Percentiles rank a stretch among this genome's conserved stretches.
Conservation (phyloP, 1,284 basidiomycete species). For the Lentinus polychrous region DNA sequence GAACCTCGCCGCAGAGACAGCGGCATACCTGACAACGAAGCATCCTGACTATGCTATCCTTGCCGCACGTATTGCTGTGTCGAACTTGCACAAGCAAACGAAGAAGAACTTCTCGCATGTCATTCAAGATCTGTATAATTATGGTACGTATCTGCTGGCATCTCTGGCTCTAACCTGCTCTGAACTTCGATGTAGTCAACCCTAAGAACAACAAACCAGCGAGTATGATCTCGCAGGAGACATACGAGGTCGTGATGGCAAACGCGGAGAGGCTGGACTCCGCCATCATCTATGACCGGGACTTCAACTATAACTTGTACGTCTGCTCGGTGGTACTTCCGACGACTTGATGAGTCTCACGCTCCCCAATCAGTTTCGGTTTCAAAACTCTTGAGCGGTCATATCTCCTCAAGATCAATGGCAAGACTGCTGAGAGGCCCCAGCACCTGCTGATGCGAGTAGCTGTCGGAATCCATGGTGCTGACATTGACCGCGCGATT, state of each 20-base stretch:
- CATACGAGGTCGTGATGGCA: conserved; percentile 77
- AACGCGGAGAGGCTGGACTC: conserved; percentile 87
- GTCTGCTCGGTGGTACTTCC: conserved; percentile 18
- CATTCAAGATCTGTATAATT: conserved; percentile 85
- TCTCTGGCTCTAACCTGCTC: not conserved
- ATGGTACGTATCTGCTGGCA: conserved; percentile 48
- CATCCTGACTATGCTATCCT: conserved; percentile 98
- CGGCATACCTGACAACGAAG: conserved; percentile 94
- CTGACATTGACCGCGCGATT: conserved; percentile 83
- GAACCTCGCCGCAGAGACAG: conserved; percentile 95
- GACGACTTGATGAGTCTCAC: conserved; percentile 1
- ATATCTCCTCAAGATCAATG: conserved; percentile 92
- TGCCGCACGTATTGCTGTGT: conserved; percentile 97
- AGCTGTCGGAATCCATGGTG: conserved; percentile 93
- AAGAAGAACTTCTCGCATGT: conserved; percentile 96
- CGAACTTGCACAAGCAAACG: conserved; percentile 98
- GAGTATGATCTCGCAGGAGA: conserved; percentile 90
- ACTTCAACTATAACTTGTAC: conserved; percentile 95
- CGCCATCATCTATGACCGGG: conserved; percentile 96
- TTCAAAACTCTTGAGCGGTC: conserved; percentile 99
- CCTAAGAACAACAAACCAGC: conserved; percentile 89
- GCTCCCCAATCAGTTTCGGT: conserved; percentile 65
- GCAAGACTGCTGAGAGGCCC: conserved; percentile 93
- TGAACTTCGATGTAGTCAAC: conserved; percentile 56
- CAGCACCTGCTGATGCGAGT: conserved; percentile 99